phyloP scores from a whole-genome alignment of 179 eudicot species.

The Beta lomatogona region DNA sequence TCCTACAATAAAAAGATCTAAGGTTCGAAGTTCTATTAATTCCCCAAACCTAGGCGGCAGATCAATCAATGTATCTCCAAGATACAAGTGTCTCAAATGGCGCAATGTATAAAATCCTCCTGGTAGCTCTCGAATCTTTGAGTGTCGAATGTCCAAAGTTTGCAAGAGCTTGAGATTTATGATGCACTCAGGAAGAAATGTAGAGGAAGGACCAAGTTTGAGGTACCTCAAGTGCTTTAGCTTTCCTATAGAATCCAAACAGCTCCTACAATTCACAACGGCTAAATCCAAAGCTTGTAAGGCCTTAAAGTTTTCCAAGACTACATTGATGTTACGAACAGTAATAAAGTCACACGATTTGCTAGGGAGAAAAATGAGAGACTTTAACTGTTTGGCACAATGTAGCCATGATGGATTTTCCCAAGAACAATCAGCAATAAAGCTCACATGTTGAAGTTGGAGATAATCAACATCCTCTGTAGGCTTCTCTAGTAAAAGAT shows the following conservation, averaged over 20 bases:
- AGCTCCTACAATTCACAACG: background rate
- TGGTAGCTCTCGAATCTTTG: background rate
- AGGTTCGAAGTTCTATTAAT: background rate
- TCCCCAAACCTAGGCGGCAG: background rate
- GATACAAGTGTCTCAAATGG: background rate
- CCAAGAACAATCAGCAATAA: conserved; percentile 3
- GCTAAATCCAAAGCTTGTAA: background rate
- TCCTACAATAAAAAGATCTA: background rate
- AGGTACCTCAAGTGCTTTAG: background rate
- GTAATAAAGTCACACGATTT: background rate
- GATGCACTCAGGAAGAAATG: background rate
- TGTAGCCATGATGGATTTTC: background rate
- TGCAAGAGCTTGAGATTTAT: too few relatives aligned
- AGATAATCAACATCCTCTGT: background rate
- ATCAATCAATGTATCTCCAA: background rate
- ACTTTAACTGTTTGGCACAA: background rate
- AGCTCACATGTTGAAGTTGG: conserved; percentile 18
- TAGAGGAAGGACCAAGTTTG: background rate
- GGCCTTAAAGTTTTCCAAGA: background rate
- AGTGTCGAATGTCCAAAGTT: too few relatives aligned
- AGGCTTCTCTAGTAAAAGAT: background rate
- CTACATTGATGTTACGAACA: background rate
- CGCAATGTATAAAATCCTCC: background rate
- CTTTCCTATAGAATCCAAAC: background rate
- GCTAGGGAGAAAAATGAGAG: background rate